Base-by-base conservation (phyloP, 2,329 filamentous ascomycete species). In the Ascochyta clinopodiicola region DNA sequence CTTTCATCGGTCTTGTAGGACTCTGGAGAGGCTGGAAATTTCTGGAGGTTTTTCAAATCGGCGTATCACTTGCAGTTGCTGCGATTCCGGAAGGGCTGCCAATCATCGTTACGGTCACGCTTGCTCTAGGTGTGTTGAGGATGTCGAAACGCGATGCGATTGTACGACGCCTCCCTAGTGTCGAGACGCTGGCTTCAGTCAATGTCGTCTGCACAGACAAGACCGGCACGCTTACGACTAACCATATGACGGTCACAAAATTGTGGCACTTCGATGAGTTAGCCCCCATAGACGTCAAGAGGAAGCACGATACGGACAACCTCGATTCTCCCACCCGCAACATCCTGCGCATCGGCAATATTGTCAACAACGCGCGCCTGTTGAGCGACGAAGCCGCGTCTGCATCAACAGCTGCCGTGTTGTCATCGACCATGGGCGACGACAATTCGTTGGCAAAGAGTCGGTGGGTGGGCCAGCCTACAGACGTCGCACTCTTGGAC, bases 201-300 rank as follows among this genome's bases (percentile, higher is more conserved):
- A 99, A 98, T 69, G 93, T 99, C n/a, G 92, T 99, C 6, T 99
- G 96, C 79, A 97, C 92, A 64, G 95, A 99, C 81, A 99, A 99
- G 79, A 99, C 95, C 38, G 88, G 94, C 29, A 99, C 95, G 1
- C 80, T 99, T 57, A 99, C 95, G 0, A 92, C 93, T 72, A 99
- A 98, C 72, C 95, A 99, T 73, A 98, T 99, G 95, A 96, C 95
- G 0, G 92, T 92, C 0, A 93, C 92, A 15, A 96, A 95, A 71
- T 88, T 99, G 81, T 99, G 95, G 95, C 91, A 94, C 73, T 96
- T 96, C 74, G 91, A 92, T 61, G 84, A 85, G 38, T 63, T 76
- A 6, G 73, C 79, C 51, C 83, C 86, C 6, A 80, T 86, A 32
- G 83, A 87, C 47, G 80, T 88, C 9, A 80, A 80, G 51, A 81